Percentiles rank a stretch among this genome's conserved stretches.
Evolutionary conservation across 371 early-diverging fungal species (phyloP).

Genomic region (Globomyces sp.): DNA sequence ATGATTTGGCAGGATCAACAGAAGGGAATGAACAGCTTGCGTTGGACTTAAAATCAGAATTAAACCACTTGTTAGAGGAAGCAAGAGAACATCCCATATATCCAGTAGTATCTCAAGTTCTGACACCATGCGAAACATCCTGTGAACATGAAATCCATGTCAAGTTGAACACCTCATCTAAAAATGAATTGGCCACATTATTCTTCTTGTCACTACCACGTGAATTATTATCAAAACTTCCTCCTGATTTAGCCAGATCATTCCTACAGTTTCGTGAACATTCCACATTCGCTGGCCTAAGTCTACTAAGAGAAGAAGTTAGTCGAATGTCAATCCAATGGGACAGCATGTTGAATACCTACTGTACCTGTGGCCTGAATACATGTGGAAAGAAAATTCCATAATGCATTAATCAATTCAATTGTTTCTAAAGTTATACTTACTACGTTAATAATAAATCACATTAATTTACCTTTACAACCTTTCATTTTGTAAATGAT

Average conservation of each 20-base stretch:
- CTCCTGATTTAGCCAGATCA: background rate
- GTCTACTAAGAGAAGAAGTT: constrained; percentile 23
- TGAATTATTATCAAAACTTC: constrained; percentile 20
- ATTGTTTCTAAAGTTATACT: no score
- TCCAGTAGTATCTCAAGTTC: background rate
- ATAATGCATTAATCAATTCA: no score
- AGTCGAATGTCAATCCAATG: constrained; percentile 19
- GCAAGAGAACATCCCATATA: constrained; percentile 12
- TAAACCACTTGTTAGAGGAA: constrained; percentile 15
- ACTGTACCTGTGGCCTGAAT: constrained; percentile 21
- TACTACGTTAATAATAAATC: no score
- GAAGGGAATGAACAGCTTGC: constrained; percentile 16
- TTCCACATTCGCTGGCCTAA: background rate
- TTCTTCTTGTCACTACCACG: constrained; percentile 26
- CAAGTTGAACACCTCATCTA: background rate
- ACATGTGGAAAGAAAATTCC: background rate
- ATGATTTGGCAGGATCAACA: constrained; percentile 6
- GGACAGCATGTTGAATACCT: constrained; percentile 20
- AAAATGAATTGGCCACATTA: constrained; percentile 22
- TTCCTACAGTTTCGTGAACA: constrained; percentile 15
- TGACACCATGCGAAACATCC: constrained; percentile 16
- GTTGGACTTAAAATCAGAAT: constrained; percentile 5
- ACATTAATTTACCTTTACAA: no score
- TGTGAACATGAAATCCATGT: constrained; percentile 6
- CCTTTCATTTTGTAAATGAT: no score